These are phyloP conservation scores for Pestalotiopsis sp. DNA, from an alignment of 2,329 filamentous ascomycete species.

Conservation along the genomic window DNA sequence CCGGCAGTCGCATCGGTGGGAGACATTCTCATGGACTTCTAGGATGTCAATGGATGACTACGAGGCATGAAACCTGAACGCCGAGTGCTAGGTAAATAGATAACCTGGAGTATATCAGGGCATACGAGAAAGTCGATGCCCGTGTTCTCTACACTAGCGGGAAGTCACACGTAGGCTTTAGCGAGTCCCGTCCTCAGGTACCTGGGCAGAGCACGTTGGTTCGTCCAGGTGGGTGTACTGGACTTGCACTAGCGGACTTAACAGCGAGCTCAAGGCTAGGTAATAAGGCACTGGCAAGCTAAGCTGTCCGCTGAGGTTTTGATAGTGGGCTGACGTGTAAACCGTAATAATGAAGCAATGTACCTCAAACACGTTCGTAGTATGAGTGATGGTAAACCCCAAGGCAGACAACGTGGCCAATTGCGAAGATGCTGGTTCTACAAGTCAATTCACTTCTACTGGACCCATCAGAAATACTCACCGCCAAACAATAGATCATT, in stretches of 20 bases:
- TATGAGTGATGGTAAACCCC: too few species aligned
- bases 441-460: not conserved
- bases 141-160: not conserved
- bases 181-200: not conserved
- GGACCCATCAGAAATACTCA: not conserved
- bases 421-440: not conserved
- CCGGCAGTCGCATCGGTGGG: constrained; percentile 32
- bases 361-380: not conserved
- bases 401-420: not conserved
- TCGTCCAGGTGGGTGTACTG: not conserved
- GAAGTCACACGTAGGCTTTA: constrained; percentile 9
- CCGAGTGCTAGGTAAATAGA: not conserved
- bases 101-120: not conserved
- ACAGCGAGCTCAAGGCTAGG: not conserved
- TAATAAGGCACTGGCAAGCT: not conserved
- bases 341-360: not conserved
- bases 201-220: not conserved
- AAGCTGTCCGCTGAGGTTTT: not conserved
- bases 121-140: constrained; percentile 4
- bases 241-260: constrained; percentile 7
- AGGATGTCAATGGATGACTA: constrained; percentile 16
- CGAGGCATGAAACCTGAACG: constrained; percentile 12
- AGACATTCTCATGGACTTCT: constrained; percentile 30
- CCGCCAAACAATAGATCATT: not conserved
- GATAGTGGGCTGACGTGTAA: not conserved